phyloP scores from a whole-genome alignment of 2,329 filamentous ascomycete species.

The Fusarium sterilihyphosum region DNA sequence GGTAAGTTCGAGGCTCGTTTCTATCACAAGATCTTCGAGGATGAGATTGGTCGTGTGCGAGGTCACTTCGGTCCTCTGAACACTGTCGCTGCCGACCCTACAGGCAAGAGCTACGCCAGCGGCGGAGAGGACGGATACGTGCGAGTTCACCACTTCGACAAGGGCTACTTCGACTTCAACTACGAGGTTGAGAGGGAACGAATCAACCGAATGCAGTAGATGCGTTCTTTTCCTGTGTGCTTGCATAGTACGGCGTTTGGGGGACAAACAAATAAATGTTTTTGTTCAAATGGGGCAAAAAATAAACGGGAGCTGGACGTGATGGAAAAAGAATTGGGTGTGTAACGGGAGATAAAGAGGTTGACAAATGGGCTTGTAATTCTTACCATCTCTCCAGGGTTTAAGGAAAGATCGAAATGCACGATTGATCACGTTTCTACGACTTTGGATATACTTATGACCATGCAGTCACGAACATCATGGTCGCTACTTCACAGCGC shows the following conservation, averaged over 20 bases:
- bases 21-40: slow-evolving; percentile 99
- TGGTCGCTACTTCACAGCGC: slow-evolving; percentile 19
- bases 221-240: slow-evolving; percentile 51
- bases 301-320: slow-evolving; percentile 35
- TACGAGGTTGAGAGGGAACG: slow-evolving; percentile 97
- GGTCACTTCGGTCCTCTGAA: slow-evolving; percentile 98
- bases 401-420: slow-evolving; percentile 42
- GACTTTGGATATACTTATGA: slow-evolving; percentile 28
- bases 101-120: slow-evolving; percentile 90
- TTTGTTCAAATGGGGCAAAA: slow-evolving; percentile 45
- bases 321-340: slow-evolving; percentile 19
- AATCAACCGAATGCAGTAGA: slow-evolving; percentile 57
- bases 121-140: slow-evolving; percentile 99
- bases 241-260: slow-evolving; percentile 57
- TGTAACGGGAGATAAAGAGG: slow-evolving; percentile 33
- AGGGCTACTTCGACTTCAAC: slow-evolving; percentile 97
- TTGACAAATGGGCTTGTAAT: slow-evolving; percentile 44
- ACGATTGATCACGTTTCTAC: slow-evolving; percentile 41
- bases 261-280: slow-evolving; percentile 44
- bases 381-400: slow-evolving; percentile 46
- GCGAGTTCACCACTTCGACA: slow-evolving; percentile 97
- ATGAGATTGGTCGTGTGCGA: slow-evolving; percentile 96
- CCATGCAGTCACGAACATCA: slow-evolving; percentile 36
- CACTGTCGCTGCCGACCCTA: slow-evolving; percentile 93
- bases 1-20: slow-evolving; percentile 99